Percentiles rank a stretch among this genome's conserved stretches.
These are phyloP conservation scores for Oryza coarctata DNA, from an alignment of 176 grass and related monocot genomes.

Conservation along the genomic window DNA sequence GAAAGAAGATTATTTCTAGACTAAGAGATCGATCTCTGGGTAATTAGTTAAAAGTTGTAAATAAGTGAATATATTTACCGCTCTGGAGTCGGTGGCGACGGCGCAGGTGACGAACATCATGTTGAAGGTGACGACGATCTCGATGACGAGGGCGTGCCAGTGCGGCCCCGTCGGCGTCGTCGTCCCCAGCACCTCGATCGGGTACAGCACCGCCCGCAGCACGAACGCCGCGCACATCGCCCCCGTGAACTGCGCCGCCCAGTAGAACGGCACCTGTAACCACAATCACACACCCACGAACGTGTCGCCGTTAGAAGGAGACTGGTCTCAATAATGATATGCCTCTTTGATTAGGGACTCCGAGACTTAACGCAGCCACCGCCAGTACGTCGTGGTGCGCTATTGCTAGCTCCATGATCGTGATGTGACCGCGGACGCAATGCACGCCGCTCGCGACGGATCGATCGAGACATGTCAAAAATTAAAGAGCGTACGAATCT, in stretches of 20 bases:
- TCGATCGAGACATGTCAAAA: background rate
- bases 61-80: slow-evolving; percentile 30
- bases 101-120: slow-evolving; percentile 99
- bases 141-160: slow-evolving; percentile 72
- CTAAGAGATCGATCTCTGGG: background rate
- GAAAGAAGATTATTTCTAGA: too few relatives aligned
- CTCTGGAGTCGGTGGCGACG: slow-evolving; percentile 91
- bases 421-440: background rate
- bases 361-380: too few relatives aligned
- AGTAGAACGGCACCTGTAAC: slow-evolving; percentile 93
- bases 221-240: slow-evolving; percentile 79
- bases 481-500: background rate
- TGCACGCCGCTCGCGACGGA: background rate
- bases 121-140: slow-evolving; percentile 87
- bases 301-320: background rate
- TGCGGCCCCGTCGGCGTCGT: slow-evolving; percentile 74
- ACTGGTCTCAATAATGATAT: background rate
- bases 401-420: background rate
- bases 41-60: background rate
- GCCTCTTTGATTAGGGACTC: background rate
- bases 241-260: slow-evolving; percentile 85
- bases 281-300: background rate
- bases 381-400: too few relatives aligned
- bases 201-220: slow-evolving; percentile 65
- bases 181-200: slow-evolving; percentile 63